Base-by-base conservation (phyloP, 768 basidiomycete genomes). In the Cystofilobasidium macerans region DNA sequence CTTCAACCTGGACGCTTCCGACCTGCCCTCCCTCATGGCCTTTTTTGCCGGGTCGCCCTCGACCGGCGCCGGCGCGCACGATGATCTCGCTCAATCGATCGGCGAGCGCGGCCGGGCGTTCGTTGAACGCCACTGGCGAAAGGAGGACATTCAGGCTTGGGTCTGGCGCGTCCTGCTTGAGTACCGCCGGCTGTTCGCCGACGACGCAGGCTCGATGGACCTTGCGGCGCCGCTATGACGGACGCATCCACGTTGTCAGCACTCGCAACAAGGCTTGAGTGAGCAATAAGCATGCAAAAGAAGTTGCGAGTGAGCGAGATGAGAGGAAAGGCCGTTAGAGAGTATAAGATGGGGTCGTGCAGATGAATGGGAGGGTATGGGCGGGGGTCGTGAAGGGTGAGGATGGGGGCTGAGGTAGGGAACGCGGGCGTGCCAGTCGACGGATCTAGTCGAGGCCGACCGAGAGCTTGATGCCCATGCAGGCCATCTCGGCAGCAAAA, bases 391-490 rank as follows among this genome's bases (percentile, higher is more conserved):
- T 16, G 24, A 2, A 51, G 22, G 16, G n/a, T 5, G 28, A 12
- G 22, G 48, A 51, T 5, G 8, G 28, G 28, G 28, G 9, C 3
- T 5, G 22, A 24, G 24, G 48, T 26, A 8, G 51, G 3, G 51
- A 3, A 8, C 24, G 48, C 38, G 42, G 42, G 42, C 38, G 42
- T 16, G 42, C 9, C 16, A 42, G 42, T 16, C 9, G 42, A 18
- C 9, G 42, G 42, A 42, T 38, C 36, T 60, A 60, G 40, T 42
- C 38, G 58, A 60, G 38, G 16, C 38, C 58, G 16, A 60, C 58
- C 35, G 58, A 60, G 33, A 65, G 82, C 40, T 87, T 84, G 71
- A 99, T 97, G 54, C 95, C 94, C 94, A 98, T 98, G 22, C 89
- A 87, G n/a, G 93, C 93, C 71, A 99, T 78, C 78, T 99, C 95